These are phyloP conservation scores for Setomelanomma holmii DNA, from an alignment of 2,329 filamentous ascomycete species.

Conservation along the genomic window DNA sequence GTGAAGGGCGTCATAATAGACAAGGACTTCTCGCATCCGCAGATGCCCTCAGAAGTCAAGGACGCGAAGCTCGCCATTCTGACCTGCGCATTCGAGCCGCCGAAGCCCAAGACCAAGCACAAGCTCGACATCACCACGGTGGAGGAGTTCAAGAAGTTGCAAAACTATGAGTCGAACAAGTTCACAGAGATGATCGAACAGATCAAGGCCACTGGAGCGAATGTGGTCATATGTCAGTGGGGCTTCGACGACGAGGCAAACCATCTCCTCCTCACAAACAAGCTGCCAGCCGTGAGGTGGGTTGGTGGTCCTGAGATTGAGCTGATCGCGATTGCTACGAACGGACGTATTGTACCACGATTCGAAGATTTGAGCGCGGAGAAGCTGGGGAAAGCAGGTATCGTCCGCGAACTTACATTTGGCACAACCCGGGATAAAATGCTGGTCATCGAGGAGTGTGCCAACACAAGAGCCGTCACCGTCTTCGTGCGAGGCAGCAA, in stretches of 20 bases:
- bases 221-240: constrained; percentile 99
- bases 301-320: constrained; percentile 98
- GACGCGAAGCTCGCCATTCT: constrained; percentile 98
- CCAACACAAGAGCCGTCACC: constrained; percentile 95
- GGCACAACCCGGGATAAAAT: constrained; percentile 99
- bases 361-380: constrained; percentile 92
- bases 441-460: constrained; percentile 98
- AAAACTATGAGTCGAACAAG: constrained; percentile 94
- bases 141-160: constrained; percentile 97
- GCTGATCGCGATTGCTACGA: constrained; percentile 97
- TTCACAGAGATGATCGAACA: constrained; percentile 99
- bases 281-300: constrained; percentile 95
- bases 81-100: constrained; percentile 97
- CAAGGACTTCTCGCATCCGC: constrained; percentile 99
- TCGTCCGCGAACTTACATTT: constrained; percentile 94
- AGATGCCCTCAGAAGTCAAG: constrained; percentile 95
- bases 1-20: constrained; percentile 98
- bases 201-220: constrained; percentile 96
- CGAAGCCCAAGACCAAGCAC: constrained; percentile 99
- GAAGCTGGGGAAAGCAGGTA: constrained; percentile 88
- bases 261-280: constrained; percentile 93
- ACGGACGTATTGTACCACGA: constrained; percentile 94
- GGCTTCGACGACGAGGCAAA: constrained; percentile 99
- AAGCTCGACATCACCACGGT: constrained; percentile 97
- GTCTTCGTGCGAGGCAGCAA: constrained; percentile 97